Percentiles rank a stretch among this genome's conserved stretches.
Evolutionary conservation across 768 basidiomycete species (phyloP).

Genomic region (Leccinum incarnatum): DNA sequence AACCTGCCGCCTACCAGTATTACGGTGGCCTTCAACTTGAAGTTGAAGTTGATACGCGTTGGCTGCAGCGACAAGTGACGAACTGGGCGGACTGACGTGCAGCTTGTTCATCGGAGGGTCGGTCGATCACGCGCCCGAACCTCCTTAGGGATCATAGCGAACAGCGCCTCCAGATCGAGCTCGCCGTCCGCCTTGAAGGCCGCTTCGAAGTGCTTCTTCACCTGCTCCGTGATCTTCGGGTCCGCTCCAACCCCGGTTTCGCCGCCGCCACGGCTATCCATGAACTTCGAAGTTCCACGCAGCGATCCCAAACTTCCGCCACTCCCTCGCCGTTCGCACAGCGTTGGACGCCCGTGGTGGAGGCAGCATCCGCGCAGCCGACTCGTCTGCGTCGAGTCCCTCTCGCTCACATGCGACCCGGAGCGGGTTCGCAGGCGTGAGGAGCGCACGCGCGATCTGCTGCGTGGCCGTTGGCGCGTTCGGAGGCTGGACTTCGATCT

Average conservation of each 20-base stretch:
- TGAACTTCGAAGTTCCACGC: conserved; percentile 11
- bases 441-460: conserved; percentile 45
- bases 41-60: no score
- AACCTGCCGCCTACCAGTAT: no score
- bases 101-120: no score
- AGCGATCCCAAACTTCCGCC: conserved; percentile 17
- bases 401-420: conserved; percentile 27
- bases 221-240: conserved; percentile 10
- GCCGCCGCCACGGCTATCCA: conserved; percentile 5
- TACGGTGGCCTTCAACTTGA: no score
- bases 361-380: conserved; percentile 16
- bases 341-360: conserved; percentile 6
- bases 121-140: background rate
- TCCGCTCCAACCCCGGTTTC: conserved; percentile 16
- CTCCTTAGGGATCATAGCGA: conserved; percentile 12
- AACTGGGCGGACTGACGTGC: no score
- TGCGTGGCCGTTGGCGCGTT: conserved; percentile 40
- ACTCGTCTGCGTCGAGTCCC: conserved; percentile 21
- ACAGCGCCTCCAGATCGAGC: conserved; percentile 6
- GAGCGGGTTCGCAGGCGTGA: conserved; percentile 23
- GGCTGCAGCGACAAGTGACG: no score
- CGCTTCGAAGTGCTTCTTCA: conserved; percentile 11
- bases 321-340: conserved; percentile 12
- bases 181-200: conserved; percentile 3
- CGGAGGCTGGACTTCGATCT: conserved; percentile 44